Base-by-base conservation (phyloP, 2,329 filamentous ascomycete species). In the Harringtonia aguacate region DNA sequence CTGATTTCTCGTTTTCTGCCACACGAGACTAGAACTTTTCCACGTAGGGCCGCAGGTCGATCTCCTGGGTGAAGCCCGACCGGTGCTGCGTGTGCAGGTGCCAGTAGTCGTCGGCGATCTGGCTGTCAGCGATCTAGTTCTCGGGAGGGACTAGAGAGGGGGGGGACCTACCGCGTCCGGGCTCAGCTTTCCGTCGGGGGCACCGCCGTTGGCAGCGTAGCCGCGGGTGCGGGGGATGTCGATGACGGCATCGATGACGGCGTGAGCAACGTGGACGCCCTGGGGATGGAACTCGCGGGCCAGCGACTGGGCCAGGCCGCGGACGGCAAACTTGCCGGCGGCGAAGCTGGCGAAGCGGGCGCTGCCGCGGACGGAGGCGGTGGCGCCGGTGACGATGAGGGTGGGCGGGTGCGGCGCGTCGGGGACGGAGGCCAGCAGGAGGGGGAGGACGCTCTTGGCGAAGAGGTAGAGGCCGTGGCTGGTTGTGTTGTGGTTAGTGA, bases 81-180 rank as follows among this genome's bases (percentile, higher is more conserved):
- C 77, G 73, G 28, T 81, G 84, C 66, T 95, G 87, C 0, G 79
- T 83, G 57, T 94, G 87, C 55, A 94, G 58, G 57, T 81, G 69
- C 86, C 86, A 94, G 56, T 94, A 94, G 12, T 77, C 75, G 51
- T 94, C 86, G 12, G 87, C 87, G 68, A 94, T 94, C 79, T 90
- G 47, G 31, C 22, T 14, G 13, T 39, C 13, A 36, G 33, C 21
- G 17, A 28, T 9, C 18, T n/a, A n/a, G n/a, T n/a, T n/a, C n/a
- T n/a, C n/a, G n/a, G n/a, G n/a, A n/a, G 46, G 17, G 22, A 42
- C 36, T 7, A 30, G 10, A 34, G 27, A 45, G 17, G 13, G 41
- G 33, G 21, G 10, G 22, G 12, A 70, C 81, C 68, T 61, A 87
- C 84, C 52, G 81, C 83, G 50, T 86, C 81, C 9, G 86, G 73